A percentile compares a stretch with the other conserved stretches of the same genome.
Evolutionary conservation across 352 stramenopile genomes (phyloP).

Genomic region (Pythium aquatile): DNA sequence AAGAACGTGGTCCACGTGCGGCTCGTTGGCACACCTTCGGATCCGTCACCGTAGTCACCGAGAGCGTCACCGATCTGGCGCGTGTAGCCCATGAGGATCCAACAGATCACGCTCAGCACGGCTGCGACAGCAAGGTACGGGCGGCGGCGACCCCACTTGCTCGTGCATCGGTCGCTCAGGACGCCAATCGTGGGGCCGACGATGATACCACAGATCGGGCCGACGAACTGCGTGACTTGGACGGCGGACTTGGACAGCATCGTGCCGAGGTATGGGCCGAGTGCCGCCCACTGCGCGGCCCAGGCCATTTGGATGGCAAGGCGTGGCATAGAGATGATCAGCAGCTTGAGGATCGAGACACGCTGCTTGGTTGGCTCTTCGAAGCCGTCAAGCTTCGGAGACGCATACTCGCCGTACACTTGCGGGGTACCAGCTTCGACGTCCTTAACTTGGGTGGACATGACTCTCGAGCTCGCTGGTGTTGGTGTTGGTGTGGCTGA

Average conservation of each 20-base stretch:
- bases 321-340: constrained; percentile 52
- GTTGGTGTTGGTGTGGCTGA: not conserved
- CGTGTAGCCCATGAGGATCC: constrained; percentile 26
- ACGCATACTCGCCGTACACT: not conserved
- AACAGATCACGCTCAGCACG: not conserved
- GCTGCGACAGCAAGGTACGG: not conserved
- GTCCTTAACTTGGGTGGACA: not conserved
- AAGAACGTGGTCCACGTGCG: constrained; percentile 48
- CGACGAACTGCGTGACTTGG: constrained; percentile 51
- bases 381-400: not conserved
- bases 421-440: not conserved
- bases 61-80: constrained; percentile 41
- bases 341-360: constrained; percentile 31
- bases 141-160: constrained; percentile 19
- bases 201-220: constrained; percentile 47
- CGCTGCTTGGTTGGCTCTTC: constrained; percentile 4
- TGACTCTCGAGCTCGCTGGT: not conserved
- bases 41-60: constrained; percentile 37
- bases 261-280: constrained; percentile 52
- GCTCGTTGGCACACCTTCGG: constrained; percentile 27
- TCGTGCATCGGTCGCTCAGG: constrained; percentile 38
- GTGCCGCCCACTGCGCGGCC: constrained; percentile 52
- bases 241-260: constrained; percentile 47
- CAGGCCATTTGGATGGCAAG: constrained; percentile 42
- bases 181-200: constrained; percentile 45